A percentile compares a stretch with the other conserved stretches of the same genome.
Conservation (phyloP, 2,329 filamentous ascomycete species). For the Exophiala xenobiotica region DNA sequence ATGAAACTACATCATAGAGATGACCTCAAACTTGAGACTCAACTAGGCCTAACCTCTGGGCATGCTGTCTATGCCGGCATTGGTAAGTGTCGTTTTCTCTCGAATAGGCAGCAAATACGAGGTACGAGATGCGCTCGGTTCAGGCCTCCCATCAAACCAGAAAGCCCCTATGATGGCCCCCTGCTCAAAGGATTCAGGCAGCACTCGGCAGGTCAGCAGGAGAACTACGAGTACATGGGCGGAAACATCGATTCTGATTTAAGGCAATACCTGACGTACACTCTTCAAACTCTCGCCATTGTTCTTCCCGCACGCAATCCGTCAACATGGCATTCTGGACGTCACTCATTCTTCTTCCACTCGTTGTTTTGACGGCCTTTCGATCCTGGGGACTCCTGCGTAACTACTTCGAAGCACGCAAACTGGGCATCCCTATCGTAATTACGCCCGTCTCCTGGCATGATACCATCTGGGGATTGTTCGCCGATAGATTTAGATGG, state of each 20-base stretch:
- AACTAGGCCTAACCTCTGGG: no score
- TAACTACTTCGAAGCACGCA: constrained; percentile 5
- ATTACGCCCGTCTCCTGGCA: constrained; percentile 8
- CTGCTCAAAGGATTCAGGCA: not conserved
- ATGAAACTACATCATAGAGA: no score
- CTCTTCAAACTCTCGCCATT: no score
- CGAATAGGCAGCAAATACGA: not conserved
- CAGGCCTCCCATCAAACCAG: no score
- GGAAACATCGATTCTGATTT: no score
- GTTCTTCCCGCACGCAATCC: constrained; percentile 30
- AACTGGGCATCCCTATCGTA: constrained; percentile 2
- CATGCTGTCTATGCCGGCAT: no score
- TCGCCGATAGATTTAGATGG: not conserved
- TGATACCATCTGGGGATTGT: not conserved
- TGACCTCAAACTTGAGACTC: no score
- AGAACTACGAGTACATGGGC: no score
- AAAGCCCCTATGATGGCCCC: not conserved
- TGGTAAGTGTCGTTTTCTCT: no score
- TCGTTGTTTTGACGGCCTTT: not conserved
- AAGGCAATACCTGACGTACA: no score
- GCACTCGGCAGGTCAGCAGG: no score
- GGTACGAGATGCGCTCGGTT: no score
- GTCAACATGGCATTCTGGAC: not conserved
- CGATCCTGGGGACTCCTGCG: not conserved
- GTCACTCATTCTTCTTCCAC: not conserved